Evolutionary conservation across 2,329 filamentous ascomycete genomes (phyloP).

Genomic region (Fusarium euwallaceae): DNA sequence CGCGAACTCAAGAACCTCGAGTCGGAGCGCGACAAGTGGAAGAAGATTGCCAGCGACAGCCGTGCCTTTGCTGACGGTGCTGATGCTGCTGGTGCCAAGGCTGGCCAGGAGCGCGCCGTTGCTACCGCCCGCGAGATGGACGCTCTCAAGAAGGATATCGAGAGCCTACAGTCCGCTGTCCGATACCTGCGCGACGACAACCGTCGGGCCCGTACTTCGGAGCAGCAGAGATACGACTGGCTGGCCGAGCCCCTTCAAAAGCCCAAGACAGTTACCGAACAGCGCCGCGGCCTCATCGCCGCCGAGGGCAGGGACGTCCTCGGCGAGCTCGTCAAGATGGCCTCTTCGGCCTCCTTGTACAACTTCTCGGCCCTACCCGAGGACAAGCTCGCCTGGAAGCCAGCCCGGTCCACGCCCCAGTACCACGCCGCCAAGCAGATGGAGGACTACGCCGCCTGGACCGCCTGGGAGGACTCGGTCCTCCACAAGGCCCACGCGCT

Average conservation of each 20-base stretch:
- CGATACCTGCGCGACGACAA: conserved; percentile 78
- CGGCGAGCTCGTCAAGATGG: conserved; percentile 73
- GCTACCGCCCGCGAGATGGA: conserved; percentile 81
- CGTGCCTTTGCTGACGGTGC: conserved; percentile 66
- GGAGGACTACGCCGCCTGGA: conserved; percentile 75
- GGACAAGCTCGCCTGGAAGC: conserved; percentile 76
- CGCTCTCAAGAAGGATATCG: conserved; percentile 76
- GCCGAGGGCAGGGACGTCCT: conserved; percentile 75
- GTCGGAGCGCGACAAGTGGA: conserved; percentile 77
- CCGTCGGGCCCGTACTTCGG: conserved; percentile 69
- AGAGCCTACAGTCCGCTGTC: conserved; percentile 73
- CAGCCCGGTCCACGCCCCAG: conserved; percentile 72
- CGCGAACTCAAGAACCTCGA: conserved; percentile 75
- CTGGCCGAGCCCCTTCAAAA: conserved; percentile 69
- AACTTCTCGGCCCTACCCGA: conserved; percentile 69
- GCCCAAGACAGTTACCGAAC: conserved; percentile 59
- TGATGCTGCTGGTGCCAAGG: conserved; percentile 65
- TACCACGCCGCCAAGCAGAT: conserved; percentile 75
- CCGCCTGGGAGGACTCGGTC: conserved; percentile 68
- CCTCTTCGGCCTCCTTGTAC: conserved; percentile 67
- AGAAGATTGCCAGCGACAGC: conserved; percentile 76
- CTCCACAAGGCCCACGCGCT: conserved; percentile 65
- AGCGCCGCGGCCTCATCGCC: conserved; percentile 65
- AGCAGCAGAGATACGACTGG: conserved; percentile 72
- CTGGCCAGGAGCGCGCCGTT: conserved; percentile 75